Evolutionary conservation across 75 land plant genomes (phyloP), one percentile per base, ranked within the genome.

Genomic region (Isoetes taiwanensis): DNA sequence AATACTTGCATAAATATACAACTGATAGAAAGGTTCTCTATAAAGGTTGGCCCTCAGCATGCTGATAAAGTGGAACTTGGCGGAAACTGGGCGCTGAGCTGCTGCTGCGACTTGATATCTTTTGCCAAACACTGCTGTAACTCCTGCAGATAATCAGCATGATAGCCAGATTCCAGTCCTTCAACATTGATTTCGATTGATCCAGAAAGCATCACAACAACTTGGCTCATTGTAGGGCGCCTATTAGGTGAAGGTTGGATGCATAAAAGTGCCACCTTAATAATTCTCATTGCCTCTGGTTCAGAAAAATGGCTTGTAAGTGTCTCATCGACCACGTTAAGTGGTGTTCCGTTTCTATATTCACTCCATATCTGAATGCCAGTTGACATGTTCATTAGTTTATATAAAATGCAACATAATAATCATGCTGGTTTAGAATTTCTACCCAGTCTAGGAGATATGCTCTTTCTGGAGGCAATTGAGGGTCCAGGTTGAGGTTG

Each of bases 401-500:
- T 1, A 30, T 30, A 8, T 37, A 10, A 10, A 14, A 10, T 10
- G 14, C 14, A 10, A 37, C 14, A 10, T 10, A 21, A 20, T 1
- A 28, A n/a, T 1, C 2, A 21, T 25, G 62, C 3, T 2, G 32
- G 8, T n/a, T 28, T 19, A 32, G 16, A 9, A 3, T 1, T 20
- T 48, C 11, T 58, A 78, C 81, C 66, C 63, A 43, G 57, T 78
- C 67, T 17, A 70, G 43, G 2, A 78, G 67, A 53, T 53, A 74
- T 10, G 55, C 53, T 9, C 52, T 1, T 4, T 62, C 64, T 35
- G 46, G 32, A 0, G 64, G 61, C 23, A 2, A 16, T 2, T 61
- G 46, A 0, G 19, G 24, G 23, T 59, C 73, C 6, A 19, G 57
- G n/a, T n/a, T n/a, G n/a, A n/a, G n/a, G 52, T 53, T 54, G 32